These are phyloP conservation scores for Epipyxis sp. DNA, from an alignment of 108 stramenopile species.

Conservation along the genomic window DNA sequence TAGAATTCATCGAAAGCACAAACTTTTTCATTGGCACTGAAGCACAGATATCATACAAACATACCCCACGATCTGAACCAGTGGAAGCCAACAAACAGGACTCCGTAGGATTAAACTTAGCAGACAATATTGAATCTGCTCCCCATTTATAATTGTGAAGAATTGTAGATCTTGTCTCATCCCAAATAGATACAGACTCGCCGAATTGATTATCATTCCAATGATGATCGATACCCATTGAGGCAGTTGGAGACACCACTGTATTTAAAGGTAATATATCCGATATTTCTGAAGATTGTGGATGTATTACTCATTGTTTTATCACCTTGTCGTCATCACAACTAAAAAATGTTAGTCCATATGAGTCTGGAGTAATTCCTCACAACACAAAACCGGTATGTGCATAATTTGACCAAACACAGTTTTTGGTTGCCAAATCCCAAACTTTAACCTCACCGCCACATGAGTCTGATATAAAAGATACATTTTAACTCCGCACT, in stretches of 20 bases:
- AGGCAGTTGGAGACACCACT: conserved; percentile 43
- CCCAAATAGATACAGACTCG: conserved; percentile 85
- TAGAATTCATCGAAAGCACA: conserved; percentile 79
- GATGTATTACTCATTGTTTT: conserved; percentile 62
- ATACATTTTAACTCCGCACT: conserved; percentile 68
- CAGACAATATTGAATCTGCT: conserved; percentile 79
- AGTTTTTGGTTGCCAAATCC: conserved; percentile 77
- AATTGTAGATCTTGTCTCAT: conserved; percentile 71
- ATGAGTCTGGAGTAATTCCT: conserved; percentile 57
- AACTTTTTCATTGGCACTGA: conserved; percentile 80
- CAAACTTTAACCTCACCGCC: conserved; percentile 89
- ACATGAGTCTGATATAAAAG: conserved; percentile 79
- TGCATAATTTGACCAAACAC: conserved; percentile 69
- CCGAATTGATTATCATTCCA: conserved; percentile 67
- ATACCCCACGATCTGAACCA: conserved; percentile 80
- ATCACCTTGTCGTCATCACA: conserved; percentile 84
- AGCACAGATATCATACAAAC: conserved; percentile 83
- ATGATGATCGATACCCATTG: conserved; percentile 90
- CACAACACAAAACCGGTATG: conserved; percentile 59
- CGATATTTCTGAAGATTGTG: conserved; percentile 15
- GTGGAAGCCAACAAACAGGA: conserved; percentile 79
- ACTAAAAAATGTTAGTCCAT: conserved; percentile 74
- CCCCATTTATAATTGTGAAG: conserved; percentile 78
- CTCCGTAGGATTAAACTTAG: conserved; percentile 92
- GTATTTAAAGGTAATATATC: conserved; percentile 35